Conservation (phyloP, 1,139 yeast species). For the Yamadazyma dendronema region DNA sequence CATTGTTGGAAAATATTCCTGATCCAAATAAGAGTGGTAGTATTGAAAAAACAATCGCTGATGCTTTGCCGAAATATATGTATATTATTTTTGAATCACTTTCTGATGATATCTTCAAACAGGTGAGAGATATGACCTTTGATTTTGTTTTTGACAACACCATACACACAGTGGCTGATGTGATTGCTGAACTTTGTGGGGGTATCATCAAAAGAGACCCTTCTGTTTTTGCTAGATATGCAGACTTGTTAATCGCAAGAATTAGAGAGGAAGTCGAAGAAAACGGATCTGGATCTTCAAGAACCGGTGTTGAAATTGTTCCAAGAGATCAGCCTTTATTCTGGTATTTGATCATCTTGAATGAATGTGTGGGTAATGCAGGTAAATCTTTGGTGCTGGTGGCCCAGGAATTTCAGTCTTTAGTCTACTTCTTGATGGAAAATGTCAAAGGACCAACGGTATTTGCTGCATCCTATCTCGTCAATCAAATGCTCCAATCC, state of each 20-base stretch:
- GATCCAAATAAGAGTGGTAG: slow-evolving; percentile 51
- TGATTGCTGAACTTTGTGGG: slow-evolving; percentile 70
- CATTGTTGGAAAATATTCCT: slow-evolving; percentile 74
- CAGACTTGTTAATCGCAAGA: slow-evolving; percentile 46
- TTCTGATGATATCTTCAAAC: slow-evolving; percentile 59
- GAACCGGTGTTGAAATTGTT: slow-evolving; percentile 66
- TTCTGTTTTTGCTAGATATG: slow-evolving; percentile 40
- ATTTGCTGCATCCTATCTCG: slow-evolving; percentile 46
- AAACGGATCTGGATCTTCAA: slow-evolving; percentile 78
- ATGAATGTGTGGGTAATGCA: slow-evolving; percentile 72
- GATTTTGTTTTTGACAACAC: slow-evolving; percentile 59
- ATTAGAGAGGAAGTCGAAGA: slow-evolving; percentile 72
- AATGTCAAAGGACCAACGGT: slow-evolving; percentile 66
- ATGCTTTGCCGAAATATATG: slow-evolving; percentile 61
- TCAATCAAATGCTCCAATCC: slow-evolving; percentile 67
- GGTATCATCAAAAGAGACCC: slow-evolving; percentile 66
- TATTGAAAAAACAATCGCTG: slow-evolving; percentile 53
- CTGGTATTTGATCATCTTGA: slow-evolving; percentile 70
- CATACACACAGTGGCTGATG: slow-evolving; percentile 64
- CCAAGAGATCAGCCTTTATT: slow-evolving; percentile 77
- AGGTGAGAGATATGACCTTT: slow-evolving; percentile 51
- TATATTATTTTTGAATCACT: slow-evolving; percentile 68
- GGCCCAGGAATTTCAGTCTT: slow-evolving; percentile 45
- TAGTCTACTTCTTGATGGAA: slow-evolving; percentile 53
- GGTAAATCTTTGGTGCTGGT: slow-evolving; percentile 47